Evolutionary conservation across 805 yeast genomes (phyloP), one percentile per base, ranked within the genome.

Genomic region (Cyberlindnera maritima): DNA sequence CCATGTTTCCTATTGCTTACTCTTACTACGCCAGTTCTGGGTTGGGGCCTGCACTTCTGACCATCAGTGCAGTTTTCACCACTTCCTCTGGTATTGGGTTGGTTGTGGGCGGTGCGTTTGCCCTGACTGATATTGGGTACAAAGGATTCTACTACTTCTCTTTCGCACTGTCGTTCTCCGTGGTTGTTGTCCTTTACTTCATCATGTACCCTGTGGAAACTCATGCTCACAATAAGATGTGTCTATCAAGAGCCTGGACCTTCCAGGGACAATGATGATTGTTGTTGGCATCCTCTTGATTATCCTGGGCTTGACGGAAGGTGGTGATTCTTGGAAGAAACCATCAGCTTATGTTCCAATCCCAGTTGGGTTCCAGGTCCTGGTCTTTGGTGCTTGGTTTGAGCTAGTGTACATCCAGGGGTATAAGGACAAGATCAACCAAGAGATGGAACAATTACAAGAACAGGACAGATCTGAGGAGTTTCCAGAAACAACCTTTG

Each of bases 61-160:
- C 52, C 6, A 53, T 67, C 3, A 55, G 66, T 4, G 46, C 61
- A 14, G 56, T 63, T 33, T 39, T 61, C 42, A 56, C 68, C 44
- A 41, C 65, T 25, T 50, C 65, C 31, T 57, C 67, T 14, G 76
- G 75, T 7, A 31, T 72, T 9, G 79, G 78, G 6, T 53, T 62
- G 2, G 46, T 73, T 10, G 28, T 73, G 2, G 78, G 79, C 20
- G 78, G 79, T 42, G 78, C 75, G 1, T 74, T 74, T 41, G 58
- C 69, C 1, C 47, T 48, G 19, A 61, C 72, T 2, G 28, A 44
- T 5, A 57, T 70, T 39, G 77, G 75, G 2, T 71, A 71, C 50
- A 64, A 65, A 42, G 69, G 70, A 1, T 56, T 67, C 12, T 68
- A 65, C 48, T 74, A 64, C 44, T 62, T 71, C 36, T 58, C 66